Conservation (phyloP, 176 grass and related monocot species). For the Calamus simplicifolius region DNA sequence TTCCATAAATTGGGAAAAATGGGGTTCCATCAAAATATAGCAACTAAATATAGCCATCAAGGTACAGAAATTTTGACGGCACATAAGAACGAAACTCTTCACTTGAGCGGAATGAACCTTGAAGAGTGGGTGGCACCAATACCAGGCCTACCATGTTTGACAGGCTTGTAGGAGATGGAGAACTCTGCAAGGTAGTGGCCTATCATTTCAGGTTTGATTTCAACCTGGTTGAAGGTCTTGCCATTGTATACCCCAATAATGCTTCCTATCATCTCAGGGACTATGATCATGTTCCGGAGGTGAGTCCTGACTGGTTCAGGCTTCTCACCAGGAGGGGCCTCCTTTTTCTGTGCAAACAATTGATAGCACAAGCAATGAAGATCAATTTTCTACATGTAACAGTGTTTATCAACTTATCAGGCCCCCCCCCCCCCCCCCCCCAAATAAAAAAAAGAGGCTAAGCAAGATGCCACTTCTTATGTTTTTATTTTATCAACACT, state of each 20-base stretch:
- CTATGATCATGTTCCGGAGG: slow-evolving; percentile 54
- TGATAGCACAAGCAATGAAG: no score
- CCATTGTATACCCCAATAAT: slow-evolving; percentile 42
- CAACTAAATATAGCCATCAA: not conserved
- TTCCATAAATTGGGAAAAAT: no score
- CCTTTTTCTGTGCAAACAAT: slow-evolving; percentile 33
- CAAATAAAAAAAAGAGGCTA: no score
- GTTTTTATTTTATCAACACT: no score
- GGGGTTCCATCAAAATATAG: no score
- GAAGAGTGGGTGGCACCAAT: slow-evolving; percentile 62
- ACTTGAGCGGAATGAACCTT: slow-evolving; percentile 60
- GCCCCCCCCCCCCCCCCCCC: no score
- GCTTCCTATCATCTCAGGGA: slow-evolving; percentile 70
- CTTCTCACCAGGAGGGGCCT: slow-evolving; percentile 52
- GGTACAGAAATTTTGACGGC: slow-evolving; percentile 1
- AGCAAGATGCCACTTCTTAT: no score
- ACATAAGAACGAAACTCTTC: not conserved
- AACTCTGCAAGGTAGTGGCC: slow-evolving; percentile 59
- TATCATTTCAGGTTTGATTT: slow-evolving; percentile 81
- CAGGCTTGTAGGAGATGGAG: slow-evolving; percentile 49
- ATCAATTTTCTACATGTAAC: no score
- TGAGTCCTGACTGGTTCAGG: slow-evolving; percentile 47
- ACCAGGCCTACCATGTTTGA: slow-evolving; percentile 63
- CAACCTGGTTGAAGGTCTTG: slow-evolving; percentile 51
- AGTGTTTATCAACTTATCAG: no score